phyloP scores from a whole-genome alignment of 345 rosid species.

The Erodium maritimum region DNA sequence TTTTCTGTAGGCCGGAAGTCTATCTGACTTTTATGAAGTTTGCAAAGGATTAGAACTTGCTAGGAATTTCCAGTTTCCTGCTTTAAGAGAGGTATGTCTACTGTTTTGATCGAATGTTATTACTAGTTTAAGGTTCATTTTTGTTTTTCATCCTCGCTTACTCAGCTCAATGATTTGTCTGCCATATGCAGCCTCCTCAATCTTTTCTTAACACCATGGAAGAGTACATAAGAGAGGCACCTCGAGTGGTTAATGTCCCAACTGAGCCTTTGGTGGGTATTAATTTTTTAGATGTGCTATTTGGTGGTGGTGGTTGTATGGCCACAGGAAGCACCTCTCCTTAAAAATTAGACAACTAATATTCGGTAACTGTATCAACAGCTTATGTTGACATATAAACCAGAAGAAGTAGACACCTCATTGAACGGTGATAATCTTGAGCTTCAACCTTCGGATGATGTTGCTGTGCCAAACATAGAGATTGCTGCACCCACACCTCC shows the following conservation, averaged over 20 bases:
- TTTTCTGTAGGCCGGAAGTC: constrained; percentile 64
- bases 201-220: constrained; percentile 92
- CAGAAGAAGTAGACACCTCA: constrained; percentile 48
- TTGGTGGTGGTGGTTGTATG: not conserved
- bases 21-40: constrained; percentile 83
- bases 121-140: not conserved
- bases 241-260: constrained; percentile 68
- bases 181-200: constrained; percentile 70
- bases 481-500: constrained; percentile 20
- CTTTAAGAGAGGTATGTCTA: constrained; percentile 61
- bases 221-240: constrained; percentile 96
- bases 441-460: constrained; percentile 36
- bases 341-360: too few species aligned
- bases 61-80: constrained; percentile 94
- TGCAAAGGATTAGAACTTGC: constrained; percentile 98
- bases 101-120: not conserved
- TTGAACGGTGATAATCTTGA: constrained; percentile 50
- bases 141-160: not conserved
- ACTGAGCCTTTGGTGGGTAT: constrained; percentile 60
- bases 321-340: too few species aligned
- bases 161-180: not conserved
- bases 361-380: constrained; percentile 16
- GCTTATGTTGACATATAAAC: constrained; percentile 71
- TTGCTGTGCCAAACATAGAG: constrained; percentile 31
- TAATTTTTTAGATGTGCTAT: constrained; percentile 1